These are phyloP conservation scores for Ophiostoma ips DNA, from an alignment of 2,329 filamentous ascomycete genomes.

Conservation along the genomic window DNA sequence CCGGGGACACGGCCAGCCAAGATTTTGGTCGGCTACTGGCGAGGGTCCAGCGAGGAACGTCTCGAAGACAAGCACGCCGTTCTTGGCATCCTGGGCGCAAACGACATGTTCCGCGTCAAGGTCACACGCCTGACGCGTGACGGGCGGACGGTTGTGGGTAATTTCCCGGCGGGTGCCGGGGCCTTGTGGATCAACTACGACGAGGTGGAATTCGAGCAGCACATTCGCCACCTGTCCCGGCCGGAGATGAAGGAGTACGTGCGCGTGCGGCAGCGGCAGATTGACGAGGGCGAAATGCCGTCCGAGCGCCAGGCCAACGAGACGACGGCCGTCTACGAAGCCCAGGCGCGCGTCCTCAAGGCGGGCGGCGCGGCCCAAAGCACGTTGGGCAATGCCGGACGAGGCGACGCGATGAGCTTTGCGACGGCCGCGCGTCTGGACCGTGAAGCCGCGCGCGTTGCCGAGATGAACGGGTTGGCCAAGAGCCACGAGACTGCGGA, in stretches of 20 bases:
- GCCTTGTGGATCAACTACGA: conserved; percentile 50
- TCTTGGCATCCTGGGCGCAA: conserved; percentile 46
- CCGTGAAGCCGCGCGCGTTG: conserved; percentile 2
- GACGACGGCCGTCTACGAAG: conserved; percentile 35
- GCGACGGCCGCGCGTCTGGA: conserved; percentile 11
- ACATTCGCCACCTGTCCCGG: conserved; percentile 36
- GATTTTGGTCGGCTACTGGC: conserved; percentile 47
- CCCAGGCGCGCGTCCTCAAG: conserved; percentile 21
- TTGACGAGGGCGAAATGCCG: conserved; percentile 37
- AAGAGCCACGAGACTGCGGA: neutral
- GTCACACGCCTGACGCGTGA: conserved; percentile 46
- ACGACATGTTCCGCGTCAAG: conserved; percentile 53
- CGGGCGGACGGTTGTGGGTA: conserved; percentile 42
- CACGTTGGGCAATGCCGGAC: conserved; percentile 13
- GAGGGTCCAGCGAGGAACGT: conserved; percentile 33
- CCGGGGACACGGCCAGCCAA: conserved; percentile 41
- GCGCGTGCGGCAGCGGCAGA: conserved; percentile 44
- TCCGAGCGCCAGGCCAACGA: conserved; percentile 37
- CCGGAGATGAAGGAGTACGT: conserved; percentile 51
- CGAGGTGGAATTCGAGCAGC: conserved; percentile 43
- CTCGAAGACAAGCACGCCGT: conserved; percentile 44
- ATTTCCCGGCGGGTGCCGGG: conserved; percentile 46
- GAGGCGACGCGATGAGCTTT: conserved; percentile 13
- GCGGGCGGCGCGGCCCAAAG: conserved; percentile 13
- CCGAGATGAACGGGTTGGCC: neutral